phyloP scores from a whole-genome alignment of 108 stramenopile genomes.

The Cyclotella atomus region DNA sequence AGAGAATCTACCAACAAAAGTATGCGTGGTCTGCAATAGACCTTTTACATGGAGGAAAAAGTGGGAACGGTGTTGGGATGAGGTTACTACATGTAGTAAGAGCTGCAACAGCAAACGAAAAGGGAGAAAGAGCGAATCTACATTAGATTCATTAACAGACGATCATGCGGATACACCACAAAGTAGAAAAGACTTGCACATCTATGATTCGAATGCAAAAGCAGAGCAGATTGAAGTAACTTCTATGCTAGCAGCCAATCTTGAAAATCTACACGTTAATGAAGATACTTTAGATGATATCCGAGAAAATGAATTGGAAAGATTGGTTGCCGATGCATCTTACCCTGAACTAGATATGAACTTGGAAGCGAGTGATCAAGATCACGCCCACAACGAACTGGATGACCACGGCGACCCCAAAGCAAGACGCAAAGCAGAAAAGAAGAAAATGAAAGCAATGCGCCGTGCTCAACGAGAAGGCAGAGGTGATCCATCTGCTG shows the following conservation, averaged over 20 bases:
- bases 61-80: slow-evolving; percentile 89
- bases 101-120: slow-evolving; percentile 50
- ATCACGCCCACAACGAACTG: no score
- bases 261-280: not conserved
- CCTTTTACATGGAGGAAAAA: slow-evolving; percentile 83
- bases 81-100: slow-evolving; percentile 63
- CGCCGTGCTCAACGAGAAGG: slow-evolving; percentile 73
- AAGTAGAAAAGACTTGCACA: not conserved
- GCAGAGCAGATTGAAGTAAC: no score
- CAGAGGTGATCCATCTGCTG: slow-evolving; percentile 56
- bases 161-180: not conserved
- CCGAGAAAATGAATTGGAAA: not conserved
- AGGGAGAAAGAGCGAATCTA: not conserved
- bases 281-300: not conserved
- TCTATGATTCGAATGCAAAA: no score
- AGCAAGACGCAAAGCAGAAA: slow-evolving; percentile 63
- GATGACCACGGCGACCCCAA: no score
- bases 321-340: not conserved
- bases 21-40: slow-evolving; percentile 52
- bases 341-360: no score
- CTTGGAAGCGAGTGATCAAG: no score
- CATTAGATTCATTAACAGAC: not conserved
- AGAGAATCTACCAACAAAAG: slow-evolving; percentile 57
- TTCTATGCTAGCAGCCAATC: not conserved
- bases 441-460: slow-evolving; percentile 67